These are phyloP conservation scores for Pythium sukuiense DNA, from an alignment of 352 stramenopile genomes.

Conservation along the genomic window DNA sequence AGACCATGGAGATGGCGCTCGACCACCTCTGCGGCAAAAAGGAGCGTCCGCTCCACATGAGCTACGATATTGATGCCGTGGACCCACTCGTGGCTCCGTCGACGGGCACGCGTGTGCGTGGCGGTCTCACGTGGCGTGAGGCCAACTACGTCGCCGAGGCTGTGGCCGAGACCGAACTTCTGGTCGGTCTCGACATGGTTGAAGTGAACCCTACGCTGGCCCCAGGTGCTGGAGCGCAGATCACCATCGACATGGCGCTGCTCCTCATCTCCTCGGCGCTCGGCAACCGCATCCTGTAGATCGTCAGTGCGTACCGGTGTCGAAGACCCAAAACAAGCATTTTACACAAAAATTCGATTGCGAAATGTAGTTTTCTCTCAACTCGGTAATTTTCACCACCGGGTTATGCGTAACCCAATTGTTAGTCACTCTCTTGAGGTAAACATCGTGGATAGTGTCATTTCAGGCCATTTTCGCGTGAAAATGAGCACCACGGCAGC, in stretches of 20 bases:
- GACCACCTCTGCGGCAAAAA: conserved; percentile 90
- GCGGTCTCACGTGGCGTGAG: conserved; percentile 95
- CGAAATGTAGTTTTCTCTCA: neutral
- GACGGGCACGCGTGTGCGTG: conserved; percentile 94
- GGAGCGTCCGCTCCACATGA: conserved; percentile 94
- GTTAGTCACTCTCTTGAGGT: conserved; percentile 6
- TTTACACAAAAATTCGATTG: neutral
- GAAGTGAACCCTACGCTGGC: conserved; percentile 94
- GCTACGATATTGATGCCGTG: conserved; percentile 98
- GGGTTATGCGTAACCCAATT: neutral
- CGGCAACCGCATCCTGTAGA: conserved; percentile 91
- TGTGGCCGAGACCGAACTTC: conserved; percentile 88
- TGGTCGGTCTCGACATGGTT: conserved; percentile 93
- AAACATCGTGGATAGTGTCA: neutral
- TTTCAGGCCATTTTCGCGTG: neutral
- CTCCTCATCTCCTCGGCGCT: conserved; percentile 92
- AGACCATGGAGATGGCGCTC: conserved; percentile 96
- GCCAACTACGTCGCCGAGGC: conserved; percentile 96
- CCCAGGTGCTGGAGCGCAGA: conserved; percentile 80
- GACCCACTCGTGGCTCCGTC: conserved; percentile 94
- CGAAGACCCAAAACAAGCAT: neutral
- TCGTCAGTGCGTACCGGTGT: no score
- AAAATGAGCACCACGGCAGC: neutral
- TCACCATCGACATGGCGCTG: conserved; percentile 93
- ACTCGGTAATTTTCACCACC: neutral